Conservation (phyloP, 257 asterid genomes). For the Solanum ossicruentum region DNA sequence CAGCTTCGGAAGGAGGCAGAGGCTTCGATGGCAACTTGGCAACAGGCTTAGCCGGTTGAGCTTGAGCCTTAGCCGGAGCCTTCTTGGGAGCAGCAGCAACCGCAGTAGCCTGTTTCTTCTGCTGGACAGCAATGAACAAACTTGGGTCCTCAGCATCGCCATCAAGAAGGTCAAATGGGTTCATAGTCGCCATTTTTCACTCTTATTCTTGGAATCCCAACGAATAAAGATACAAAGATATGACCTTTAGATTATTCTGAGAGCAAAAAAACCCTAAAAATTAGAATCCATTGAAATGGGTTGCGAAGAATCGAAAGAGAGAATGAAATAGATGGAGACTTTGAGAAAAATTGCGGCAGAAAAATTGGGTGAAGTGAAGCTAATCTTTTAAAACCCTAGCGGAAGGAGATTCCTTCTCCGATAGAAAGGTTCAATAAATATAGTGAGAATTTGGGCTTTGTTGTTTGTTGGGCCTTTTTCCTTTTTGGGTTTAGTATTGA, state of each 20-base stretch:
- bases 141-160: too few species aligned
- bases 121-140: neutral
- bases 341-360: slow-evolving; percentile 17
- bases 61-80: slow-evolving; percentile 15
- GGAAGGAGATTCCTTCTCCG: neutral
- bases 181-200: too few species aligned
- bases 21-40: slow-evolving; percentile 58
- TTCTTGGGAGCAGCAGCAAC: slow-evolving; percentile 19
- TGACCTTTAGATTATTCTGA: neutral
- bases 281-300: slow-evolving; percentile 14
- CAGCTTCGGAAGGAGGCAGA: slow-evolving; percentile 53
- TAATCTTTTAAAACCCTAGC: slow-evolving; percentile 23
- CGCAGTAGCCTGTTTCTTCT: slow-evolving; percentile 15
- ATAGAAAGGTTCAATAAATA: neutral
- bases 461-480: neutral
- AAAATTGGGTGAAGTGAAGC: neutral
- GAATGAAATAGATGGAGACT: too few species aligned
- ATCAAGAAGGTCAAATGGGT: too few species aligned
- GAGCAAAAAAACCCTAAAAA: neutral
- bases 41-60: slow-evolving; percentile 20
- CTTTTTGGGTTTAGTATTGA: neutral
- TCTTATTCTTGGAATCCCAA: neutral
- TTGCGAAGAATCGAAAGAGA: neutral
- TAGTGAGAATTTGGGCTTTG: neutral
- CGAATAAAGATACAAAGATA: neutral